phyloP scores from a whole-genome alignment of 1,284 basidiomycete species.

The Clitocybe nebularis region DNA sequence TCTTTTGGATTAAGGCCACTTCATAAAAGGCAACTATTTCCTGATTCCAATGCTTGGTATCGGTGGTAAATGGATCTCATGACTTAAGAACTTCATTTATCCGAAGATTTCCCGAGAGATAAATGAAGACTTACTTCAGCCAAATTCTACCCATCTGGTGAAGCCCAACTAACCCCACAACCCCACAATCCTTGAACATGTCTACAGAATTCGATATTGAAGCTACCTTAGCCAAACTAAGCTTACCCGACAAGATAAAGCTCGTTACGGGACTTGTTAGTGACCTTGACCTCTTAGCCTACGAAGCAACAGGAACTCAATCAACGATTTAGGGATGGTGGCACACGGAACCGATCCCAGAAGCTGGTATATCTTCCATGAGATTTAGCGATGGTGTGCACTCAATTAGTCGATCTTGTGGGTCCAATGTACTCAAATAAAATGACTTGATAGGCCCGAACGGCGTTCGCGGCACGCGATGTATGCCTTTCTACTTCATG shows the following conservation, averaged over 20 bases:
- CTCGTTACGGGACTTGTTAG: slow-evolving; percentile 37
- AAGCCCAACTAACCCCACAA: not conserved
- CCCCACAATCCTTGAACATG: slow-evolving; percentile 6
- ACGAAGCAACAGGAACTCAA: no score
- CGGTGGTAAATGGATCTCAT: no score
- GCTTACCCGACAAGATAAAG: slow-evolving; percentile 39
- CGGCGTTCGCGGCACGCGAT: slow-evolving; percentile 47
- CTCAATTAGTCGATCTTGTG: no score
- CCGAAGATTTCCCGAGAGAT: slow-evolving; percentile 18
- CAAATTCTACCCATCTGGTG: no score
- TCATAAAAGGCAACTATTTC: no score
- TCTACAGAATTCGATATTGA: slow-evolving; percentile 33
- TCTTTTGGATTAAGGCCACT: no score
- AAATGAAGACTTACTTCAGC: slow-evolving; percentile 4
- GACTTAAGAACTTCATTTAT: slow-evolving; percentile 3
- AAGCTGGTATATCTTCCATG: slow-evolving; percentile 42
- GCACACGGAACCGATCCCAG: slow-evolving; percentile 44
- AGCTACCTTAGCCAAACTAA: slow-evolving; percentile 32
- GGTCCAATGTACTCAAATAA: no score
- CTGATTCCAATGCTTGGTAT: no score
- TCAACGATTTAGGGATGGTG: slow-evolving; percentile 38
- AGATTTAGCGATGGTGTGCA: slow-evolving; percentile 39
- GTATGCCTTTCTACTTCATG: slow-evolving; percentile 20
- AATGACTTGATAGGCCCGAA: slow-evolving; percentile 35
- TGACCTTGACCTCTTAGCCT: slow-evolving; percentile 5